phyloP scores from a whole-genome alignment of 2,329 filamentous ascomycete genomes.

The Microascus cirrosus region DNA sequence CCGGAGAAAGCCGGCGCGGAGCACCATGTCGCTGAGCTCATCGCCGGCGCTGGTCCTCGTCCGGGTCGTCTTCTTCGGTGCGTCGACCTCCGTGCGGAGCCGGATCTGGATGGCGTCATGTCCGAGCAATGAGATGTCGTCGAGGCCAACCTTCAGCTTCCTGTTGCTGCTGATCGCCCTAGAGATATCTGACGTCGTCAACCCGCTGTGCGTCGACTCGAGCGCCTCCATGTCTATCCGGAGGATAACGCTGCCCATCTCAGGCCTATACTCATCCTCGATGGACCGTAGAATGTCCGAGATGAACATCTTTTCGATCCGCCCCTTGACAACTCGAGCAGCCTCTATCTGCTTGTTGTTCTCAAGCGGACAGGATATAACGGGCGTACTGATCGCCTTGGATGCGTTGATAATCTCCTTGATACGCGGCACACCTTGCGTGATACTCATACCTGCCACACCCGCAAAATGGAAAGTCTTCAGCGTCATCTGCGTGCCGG shows the following conservation, averaged over 20 bases:
- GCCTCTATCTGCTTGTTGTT: constrained; percentile 65
- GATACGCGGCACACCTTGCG: constrained; percentile 97
- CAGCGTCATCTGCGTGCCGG: constrained; percentile 96
- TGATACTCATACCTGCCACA: constrained; percentile 99
- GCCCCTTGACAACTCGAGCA: constrained; percentile 82
- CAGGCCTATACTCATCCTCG: constrained; percentile 78
- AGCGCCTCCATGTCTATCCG: constrained; percentile 73
- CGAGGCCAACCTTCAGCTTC: constrained; percentile 64
- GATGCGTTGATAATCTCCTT: constrained; percentile 99
- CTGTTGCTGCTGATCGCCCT: constrained; percentile 68
- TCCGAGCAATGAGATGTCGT: constrained; percentile 50
- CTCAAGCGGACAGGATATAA: constrained; percentile 77
- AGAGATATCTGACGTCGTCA: constrained; percentile 62
- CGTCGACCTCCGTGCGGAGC: constrained; percentile 46
- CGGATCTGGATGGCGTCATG: constrained; percentile 60
- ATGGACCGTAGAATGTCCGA: constrained; percentile 71
- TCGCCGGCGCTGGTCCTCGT: constrained; percentile 27
- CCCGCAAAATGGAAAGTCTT: constrained; percentile 99
- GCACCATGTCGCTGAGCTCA: constrained; percentile 41
- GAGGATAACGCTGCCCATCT: constrained; percentile 66
- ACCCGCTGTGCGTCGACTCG: constrained; percentile 68
- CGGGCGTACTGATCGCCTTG: constrained; percentile 83
- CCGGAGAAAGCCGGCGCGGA: constrained; percentile 77
- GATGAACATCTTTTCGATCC: constrained; percentile 90
- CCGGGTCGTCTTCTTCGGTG: constrained; percentile 32